Evolutionary conservation across 2,329 filamentous ascomycete species (phyloP).

Genomic region (Blastomyces gilchristii): DNA sequence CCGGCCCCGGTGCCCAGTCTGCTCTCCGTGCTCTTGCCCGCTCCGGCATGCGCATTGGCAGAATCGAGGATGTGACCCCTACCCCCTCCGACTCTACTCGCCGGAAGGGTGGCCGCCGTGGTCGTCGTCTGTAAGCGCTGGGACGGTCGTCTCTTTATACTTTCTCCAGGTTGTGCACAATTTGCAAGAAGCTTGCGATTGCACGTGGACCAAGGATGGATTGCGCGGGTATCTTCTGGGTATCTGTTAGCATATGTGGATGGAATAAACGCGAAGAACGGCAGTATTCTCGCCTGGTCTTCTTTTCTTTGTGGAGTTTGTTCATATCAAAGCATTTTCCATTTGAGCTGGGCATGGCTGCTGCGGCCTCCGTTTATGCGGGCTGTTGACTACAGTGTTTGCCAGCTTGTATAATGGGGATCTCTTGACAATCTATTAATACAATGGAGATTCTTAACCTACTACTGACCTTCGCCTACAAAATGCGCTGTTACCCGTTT

Average conservation of each 20-base stretch:
- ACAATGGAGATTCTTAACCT: slow-evolving; percentile 4
- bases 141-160: slow-evolving; percentile 17
- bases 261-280: slow-evolving; percentile 46
- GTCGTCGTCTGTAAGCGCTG: slow-evolving; percentile 91
- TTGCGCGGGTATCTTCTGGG: slow-evolving; percentile 24
- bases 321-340: slow-evolving; percentile 7
- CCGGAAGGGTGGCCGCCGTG: slow-evolving; percentile 99
- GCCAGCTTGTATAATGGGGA: neutral
- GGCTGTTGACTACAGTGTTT: slow-evolving; percentile 3
- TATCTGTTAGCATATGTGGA: slow-evolving; percentile 32
- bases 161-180: slow-evolving; percentile 5
- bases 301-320: slow-evolving; percentile 26
- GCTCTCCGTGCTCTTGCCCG: slow-evolving; percentile 97
- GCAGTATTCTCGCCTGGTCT: slow-evolving; percentile 42
- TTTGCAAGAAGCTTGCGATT: slow-evolving; percentile 11
- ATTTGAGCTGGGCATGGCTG: neutral
- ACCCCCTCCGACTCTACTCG: slow-evolving; percentile 98
- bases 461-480: neutral
- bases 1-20: slow-evolving; percentile 96
- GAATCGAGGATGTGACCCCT: slow-evolving; percentile 98
- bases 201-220: slow-evolving; percentile 22
- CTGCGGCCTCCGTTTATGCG: neutral
- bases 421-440: slow-evolving; percentile 3
- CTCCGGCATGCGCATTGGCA: slow-evolving; percentile 99
- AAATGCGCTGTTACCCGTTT: neutral